A percentile compares a stretch with the other conserved stretches of the same genome.
Evolutionary conservation across 2,329 filamentous ascomycete genomes (phyloP).

Genomic region (Ophiostoma ips): DNA sequence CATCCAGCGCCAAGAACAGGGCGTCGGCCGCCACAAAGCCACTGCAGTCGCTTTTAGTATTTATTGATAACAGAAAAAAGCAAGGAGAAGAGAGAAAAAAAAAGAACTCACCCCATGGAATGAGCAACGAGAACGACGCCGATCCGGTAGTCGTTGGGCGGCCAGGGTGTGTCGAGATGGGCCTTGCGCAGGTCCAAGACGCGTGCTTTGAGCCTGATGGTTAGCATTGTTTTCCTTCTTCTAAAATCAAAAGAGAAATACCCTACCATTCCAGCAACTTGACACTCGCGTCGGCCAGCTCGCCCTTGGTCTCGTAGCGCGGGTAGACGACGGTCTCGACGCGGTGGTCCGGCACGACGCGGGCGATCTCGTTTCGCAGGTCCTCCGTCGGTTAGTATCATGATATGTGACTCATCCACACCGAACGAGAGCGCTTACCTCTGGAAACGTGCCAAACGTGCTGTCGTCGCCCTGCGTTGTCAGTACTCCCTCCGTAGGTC

Average conservation of each 20-base stretch:
- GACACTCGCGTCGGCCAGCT: slow-evolving; percentile 37
- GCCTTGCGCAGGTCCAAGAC: slow-evolving; percentile 67
- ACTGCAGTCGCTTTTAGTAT: neutral
- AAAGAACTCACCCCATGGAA: slow-evolving; percentile 47
- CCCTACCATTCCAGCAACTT: slow-evolving; percentile 20
- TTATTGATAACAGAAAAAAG: too few species aligned
- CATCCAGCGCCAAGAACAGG: slow-evolving; percentile 53
- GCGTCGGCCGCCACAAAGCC: slow-evolving; percentile 77
- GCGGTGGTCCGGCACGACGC: slow-evolving; percentile 5
- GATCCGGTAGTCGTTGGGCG: slow-evolving; percentile 67
- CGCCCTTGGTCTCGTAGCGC: slow-evolving; percentile 58
- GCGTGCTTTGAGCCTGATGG: slow-evolving; percentile 51
- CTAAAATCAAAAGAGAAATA: too few species aligned
- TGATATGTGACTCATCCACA: too few species aligned
- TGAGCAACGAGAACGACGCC: slow-evolving; percentile 70
- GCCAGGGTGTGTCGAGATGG: slow-evolving; percentile 55
- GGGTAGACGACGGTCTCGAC: slow-evolving; percentile 53
- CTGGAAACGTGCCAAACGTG: slow-evolving; percentile 54
- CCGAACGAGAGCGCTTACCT: slow-evolving; percentile 28
- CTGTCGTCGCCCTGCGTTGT: slow-evolving; percentile 40
- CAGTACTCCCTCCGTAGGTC: slow-evolving; percentile 27
- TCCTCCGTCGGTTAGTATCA: slow-evolving; percentile 23
- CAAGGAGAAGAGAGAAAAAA: neutral
- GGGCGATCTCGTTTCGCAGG: slow-evolving; percentile 15
- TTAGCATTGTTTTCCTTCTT: neutral